Evolutionary conservation across 169 alveolate species (phyloP), one percentile per base, ranked within the genome.

Genomic region (Theileria annulata): DNA sequence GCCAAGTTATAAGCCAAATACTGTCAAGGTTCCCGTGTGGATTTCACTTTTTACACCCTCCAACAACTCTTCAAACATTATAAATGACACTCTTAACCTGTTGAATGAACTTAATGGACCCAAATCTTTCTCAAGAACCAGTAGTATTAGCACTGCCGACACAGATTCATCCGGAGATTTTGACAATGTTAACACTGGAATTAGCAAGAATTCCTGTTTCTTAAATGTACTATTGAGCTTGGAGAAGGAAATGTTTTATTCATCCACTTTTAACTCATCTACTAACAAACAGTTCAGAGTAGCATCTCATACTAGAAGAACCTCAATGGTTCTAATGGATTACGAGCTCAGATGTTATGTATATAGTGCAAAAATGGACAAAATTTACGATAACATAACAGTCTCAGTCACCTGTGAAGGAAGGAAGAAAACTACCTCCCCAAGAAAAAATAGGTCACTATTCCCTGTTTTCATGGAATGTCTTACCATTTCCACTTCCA

Each of bases 321-420:
- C 88, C 78, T 77, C 90, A 48, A 76, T 93, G 78, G 77, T 87
- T 59, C 85, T 85, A 27, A 88, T 86, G 71, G 95, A 92, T 42
- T 93, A 92, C 64, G 96, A 94, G 78, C 64, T 95, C 71, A 87
- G 98, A 66, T 91, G 96, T 66, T 95, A 95, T 75, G 58, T 95
- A 17, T 75, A 82, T 56, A 72, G 79, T 25, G 86, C 86, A 5
- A 71, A 62, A 23, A 64, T 82, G 54, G 73, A 58, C 47, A 17
- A 49, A 30, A 78, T 79, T 19, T 63, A 75, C 58, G 30, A 74
- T 5, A 71, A 73, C 51, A 59, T 75, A 48, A 58, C 86, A 2
- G 89, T 82, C 64, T 59, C 77, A 25, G 72, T 82, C 0, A 47
- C 73, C 12, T 82, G 86, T 35, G 86, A 82, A 59, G 74, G 77